Evolutionary conservation across 257 asterid species (phyloP).

Genomic region (Salvia miltiorrhiza): DNA sequence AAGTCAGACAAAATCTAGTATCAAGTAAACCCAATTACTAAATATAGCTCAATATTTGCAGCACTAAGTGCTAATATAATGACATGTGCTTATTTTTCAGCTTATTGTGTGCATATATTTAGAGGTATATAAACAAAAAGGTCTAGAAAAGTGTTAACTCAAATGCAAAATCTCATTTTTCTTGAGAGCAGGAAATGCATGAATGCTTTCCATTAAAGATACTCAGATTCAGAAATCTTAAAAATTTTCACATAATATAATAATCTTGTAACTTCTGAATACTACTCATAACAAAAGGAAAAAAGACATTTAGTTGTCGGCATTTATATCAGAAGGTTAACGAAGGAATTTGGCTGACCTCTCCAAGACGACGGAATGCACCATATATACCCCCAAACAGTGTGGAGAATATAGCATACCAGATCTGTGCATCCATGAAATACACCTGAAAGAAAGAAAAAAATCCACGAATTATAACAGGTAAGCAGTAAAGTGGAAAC

Average conservation of each 20-base stretch:
- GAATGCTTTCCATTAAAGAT: not conserved
- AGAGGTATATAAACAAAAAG: not conserved
- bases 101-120: not conserved
- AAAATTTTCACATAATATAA: not conserved
- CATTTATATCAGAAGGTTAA: not conserved
- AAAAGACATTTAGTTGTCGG: not conserved
- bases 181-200: not conserved
- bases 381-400: slow-evolving; percentile 97
- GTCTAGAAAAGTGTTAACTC: not conserved
- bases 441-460: slow-evolving; percentile 55
- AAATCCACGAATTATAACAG: not conserved
- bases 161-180: not conserved
- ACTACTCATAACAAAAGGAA: not conserved
- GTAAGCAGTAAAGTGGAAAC: not conserved
- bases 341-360: slow-evolving; percentile 37
- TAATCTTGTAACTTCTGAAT: not conserved
- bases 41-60: not conserved
- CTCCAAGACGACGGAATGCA: slow-evolving; percentile 98
- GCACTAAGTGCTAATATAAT: not conserved
- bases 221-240: not conserved
- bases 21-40: not conserved
- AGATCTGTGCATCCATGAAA: slow-evolving; percentile 97
- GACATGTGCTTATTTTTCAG: not conserved
- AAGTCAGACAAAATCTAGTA: too few species aligned
- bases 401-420: slow-evolving; percentile 99